phyloP scores from a whole-genome alignment of 176 grass and related monocot genomes.

The Avena sativa region DNA sequence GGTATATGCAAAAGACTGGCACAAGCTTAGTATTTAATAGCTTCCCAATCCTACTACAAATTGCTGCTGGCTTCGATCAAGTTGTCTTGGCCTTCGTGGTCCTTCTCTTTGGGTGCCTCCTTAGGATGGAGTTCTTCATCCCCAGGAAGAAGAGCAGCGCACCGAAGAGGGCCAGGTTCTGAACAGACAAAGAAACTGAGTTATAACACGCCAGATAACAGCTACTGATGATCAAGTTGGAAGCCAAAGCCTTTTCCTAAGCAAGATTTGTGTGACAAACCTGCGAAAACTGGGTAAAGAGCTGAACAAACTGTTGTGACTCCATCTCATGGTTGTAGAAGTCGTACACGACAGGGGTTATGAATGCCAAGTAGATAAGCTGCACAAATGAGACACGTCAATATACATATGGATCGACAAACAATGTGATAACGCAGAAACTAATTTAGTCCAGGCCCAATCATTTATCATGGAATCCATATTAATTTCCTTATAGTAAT shows the following conservation, averaged over 20 bases:
- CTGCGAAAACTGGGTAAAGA: constrained; percentile 64
- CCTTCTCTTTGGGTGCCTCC: constrained; percentile 71
- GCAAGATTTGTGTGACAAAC: constrained; percentile 29
- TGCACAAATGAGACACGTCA: constrained; percentile 47
- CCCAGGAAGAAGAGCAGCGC: constrained; percentile 88
- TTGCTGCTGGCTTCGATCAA: constrained; percentile 29
- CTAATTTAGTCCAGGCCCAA: too few species aligned
- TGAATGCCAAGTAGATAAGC: constrained; percentile 62
- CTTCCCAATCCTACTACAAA: constrained; percentile 31
- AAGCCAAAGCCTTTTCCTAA: neutral
- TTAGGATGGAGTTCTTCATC: constrained; percentile 91
- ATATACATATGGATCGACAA: neutral
- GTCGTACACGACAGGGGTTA: constrained; percentile 64
- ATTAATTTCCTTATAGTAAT: too few species aligned
- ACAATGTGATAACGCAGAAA: neutral
- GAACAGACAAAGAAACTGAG: constrained; percentile 10
- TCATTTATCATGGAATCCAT: too few species aligned
- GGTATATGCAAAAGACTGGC: constrained; percentile 46
- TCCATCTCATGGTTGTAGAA: constrained; percentile 82
- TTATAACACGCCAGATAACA: neutral
- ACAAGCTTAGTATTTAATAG: constrained; percentile 27
- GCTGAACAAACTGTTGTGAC: constrained; percentile 46
- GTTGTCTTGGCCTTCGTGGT: constrained; percentile 74
- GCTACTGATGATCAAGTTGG: neutral
- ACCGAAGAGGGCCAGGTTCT: constrained; percentile 89